Base-by-base conservation (phyloP, 345 rosid genomes). In the Eucalyptus pauciflora region DNA sequence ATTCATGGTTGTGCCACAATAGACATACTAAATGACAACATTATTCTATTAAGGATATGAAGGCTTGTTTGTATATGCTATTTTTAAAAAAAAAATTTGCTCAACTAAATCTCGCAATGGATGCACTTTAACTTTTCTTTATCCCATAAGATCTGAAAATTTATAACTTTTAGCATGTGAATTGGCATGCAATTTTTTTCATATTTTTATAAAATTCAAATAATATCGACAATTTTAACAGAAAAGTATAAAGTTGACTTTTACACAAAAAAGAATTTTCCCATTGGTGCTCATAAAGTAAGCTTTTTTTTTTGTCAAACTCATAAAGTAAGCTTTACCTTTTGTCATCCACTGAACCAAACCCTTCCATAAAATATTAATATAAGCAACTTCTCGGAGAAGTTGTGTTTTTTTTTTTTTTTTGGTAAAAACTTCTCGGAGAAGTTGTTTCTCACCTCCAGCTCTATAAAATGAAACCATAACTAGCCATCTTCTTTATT, bases 21-120 rank as follows among this genome's bases (percentile, higher is more conserved):
- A 58, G 3, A 25, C 2, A 24, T 2, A 58, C 3, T 25, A 3
- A 58, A 58, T 0, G 13, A 25, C 6, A 12, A 11, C 7, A 60
- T 60, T 60, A 60, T 60, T 60, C 14, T 25, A 1, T 60, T 60
- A 60, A 25, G 14, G 15, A 60, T 25, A 11, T 1, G 0, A 60
- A 25, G 0, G n/a, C n/a, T 27, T 2, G n/a, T 58, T 11, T 58
- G 1, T 58, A 58, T 25, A 25, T 1, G n/a, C 7, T 58, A 7
- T 50, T 50, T 50, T 14, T 16, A 16, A 4, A 13, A 33, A 33
- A 33, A 33, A 33, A n/a, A n/a, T n/a, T 50, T 50, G 15, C 8
- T 25, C 5, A 58, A 58, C 17, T 58, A 58, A 60, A 60, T 60
- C 7, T 27, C 0, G 4, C 0, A 29, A 27, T 5, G 31, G 2